These are phyloP conservation scores for Russula compacta DNA, from an alignment of 768 basidiomycete genomes.

Conservation along the genomic window DNA sequence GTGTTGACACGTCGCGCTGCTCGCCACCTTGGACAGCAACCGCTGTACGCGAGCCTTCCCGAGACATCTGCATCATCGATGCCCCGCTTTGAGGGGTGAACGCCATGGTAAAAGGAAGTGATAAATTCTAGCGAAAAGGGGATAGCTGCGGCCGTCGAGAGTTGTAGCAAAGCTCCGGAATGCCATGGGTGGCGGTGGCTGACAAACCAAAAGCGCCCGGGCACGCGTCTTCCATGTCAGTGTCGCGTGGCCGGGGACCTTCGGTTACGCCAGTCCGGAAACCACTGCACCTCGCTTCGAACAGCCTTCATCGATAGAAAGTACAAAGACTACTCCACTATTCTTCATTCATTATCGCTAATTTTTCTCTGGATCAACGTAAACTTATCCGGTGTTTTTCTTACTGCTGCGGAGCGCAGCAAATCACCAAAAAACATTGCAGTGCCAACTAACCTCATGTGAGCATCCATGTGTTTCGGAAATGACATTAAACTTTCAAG, in stretches of 20 bases:
- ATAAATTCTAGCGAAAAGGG: background rate
- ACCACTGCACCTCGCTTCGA: background rate
- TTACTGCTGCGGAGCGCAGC: background rate
- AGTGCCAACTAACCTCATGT: background rate
- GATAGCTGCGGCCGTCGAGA: background rate
- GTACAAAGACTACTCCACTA: too few relatives aligned
- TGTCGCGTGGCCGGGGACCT: background rate
- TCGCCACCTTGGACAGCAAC: background rate
- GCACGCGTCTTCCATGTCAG: background rate
- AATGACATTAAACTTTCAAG: background rate
- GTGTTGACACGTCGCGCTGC: background rate
- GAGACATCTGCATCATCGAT: slow-evolving; percentile 1
- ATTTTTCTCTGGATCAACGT: background rate
- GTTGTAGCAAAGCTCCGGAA: background rate
- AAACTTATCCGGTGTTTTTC: background rate
- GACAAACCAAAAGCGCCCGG: background rate
- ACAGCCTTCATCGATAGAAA: background rate
- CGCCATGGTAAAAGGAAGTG: background rate
- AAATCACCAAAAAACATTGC: background rate
- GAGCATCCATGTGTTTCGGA: background rate
- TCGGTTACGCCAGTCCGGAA: background rate
- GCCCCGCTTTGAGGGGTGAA: background rate
- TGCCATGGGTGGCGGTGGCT: background rate
- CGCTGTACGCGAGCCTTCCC: slow-evolving; percentile 7
- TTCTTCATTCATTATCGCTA: too few relatives aligned